phyloP scores from a whole-genome alignment of 1,284 basidiomycete species.

The Malassezia nana region DNA sequence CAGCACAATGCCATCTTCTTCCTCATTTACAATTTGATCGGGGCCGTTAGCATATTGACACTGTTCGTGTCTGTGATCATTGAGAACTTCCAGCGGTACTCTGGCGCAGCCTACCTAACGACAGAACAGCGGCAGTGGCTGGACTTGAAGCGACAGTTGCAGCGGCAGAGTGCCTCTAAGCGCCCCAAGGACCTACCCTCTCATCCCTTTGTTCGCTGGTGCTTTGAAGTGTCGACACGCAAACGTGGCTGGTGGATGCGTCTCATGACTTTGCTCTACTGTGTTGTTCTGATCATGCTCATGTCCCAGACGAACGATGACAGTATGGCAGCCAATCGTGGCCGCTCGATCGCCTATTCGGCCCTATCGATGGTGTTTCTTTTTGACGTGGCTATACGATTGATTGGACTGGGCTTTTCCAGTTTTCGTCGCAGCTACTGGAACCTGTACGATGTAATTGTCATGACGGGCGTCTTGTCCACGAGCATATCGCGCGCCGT shows the following conservation, averaged over 20 bases:
- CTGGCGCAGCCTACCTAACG: conserved; percentile 63
- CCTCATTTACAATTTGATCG: conserved; percentile 81
- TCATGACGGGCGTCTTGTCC: conserved; percentile 69
- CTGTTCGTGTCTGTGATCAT: conserved; percentile 70
- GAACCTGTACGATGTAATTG: conserved; percentile 79
- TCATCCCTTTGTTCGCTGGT: conserved; percentile 65
- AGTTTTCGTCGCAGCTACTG: conserved; percentile 73
- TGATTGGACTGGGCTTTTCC: conserved; percentile 71
- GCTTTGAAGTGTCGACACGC: conserved; percentile 75
- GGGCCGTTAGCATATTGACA: conserved; percentile 64
- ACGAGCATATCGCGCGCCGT: conserved; percentile 61
- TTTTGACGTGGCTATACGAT: conserved; percentile 66
- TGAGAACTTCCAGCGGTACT: conserved; percentile 75
- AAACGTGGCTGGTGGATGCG: conserved; percentile 93
- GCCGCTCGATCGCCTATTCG: conserved; percentile 71
- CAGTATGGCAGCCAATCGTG: conserved; percentile 55
- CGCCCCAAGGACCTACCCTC: conserved; percentile 60
- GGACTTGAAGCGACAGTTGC: conserved; percentile 78
- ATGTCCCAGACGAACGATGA: conserved; percentile 74
- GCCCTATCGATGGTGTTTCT: conserved; percentile 64
- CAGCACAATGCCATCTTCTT: conserved; percentile 71
- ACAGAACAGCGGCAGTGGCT: conserved; percentile 90
- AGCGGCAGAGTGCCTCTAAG: conserved; percentile 74
- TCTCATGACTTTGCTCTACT: conserved; percentile 69
- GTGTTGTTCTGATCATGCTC: conserved; percentile 72